Base-by-base conservation (phyloP, 2,329 filamentous ascomycete genomes). In the Phialophora expanda region DNA sequence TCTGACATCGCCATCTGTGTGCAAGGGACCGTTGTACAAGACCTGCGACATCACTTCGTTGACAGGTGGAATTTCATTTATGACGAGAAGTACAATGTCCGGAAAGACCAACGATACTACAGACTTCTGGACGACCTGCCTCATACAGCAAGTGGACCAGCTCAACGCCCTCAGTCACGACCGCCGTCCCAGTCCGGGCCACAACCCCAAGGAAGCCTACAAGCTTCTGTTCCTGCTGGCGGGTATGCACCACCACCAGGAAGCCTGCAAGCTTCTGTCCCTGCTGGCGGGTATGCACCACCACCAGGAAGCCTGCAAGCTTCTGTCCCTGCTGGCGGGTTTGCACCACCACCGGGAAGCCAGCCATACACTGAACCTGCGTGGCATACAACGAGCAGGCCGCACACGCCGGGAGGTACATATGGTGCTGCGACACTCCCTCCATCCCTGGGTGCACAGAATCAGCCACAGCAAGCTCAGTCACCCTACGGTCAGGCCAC, bases 21-120 rank as follows among this genome's bases (percentile, higher is more conserved):
- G 64, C 84, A 84, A 14, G 93, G 93, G 0, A 88, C 89, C 0
- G 89, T 92, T 9, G 89, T 94, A 0, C 83, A 89, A 68, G 92
- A 91, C 76, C 82, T 97, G 34, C 83, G 87, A 34, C 84, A 86
- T 4, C 92, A 97, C 76, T 97, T 97, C 73, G 84, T 88, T 1
- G 90, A 96, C 74, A 83, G 93, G 72, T 97, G 93, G 92, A 97
- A 97, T 79, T 96, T 91, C 75, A 93, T 97, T 70, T 96, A 87
- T 70, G 84, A 88, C 64, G 87, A 90, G 59, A 97, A 97, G 76
- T 97, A 97, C 75, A 79, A 81, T 66, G 82, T 84, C 38, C 83
- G 86, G 17, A 79, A 82, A 55, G 80, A 86, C 54, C 73, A 75
- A 3, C 78, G 85, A 63, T 88, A 87, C 69, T 71, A 76, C 12